Evolutionary conservation across 176 grass and related monocot genomes (phyloP).

Genomic region (Carex myosuroides): DNA sequence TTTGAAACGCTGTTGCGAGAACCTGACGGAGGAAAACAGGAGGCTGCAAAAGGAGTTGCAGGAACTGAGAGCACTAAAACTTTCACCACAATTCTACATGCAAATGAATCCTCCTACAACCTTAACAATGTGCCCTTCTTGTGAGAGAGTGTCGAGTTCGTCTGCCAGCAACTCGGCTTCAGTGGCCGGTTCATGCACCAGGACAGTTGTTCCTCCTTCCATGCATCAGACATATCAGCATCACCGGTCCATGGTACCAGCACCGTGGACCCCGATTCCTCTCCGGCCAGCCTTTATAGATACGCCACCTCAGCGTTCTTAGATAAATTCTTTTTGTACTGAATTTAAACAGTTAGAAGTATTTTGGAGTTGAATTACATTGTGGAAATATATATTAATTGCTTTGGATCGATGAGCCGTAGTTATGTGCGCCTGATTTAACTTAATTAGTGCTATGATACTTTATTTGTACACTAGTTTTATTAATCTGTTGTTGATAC

Average conservation of each 20-base stretch:
- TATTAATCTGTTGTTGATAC: neutral
- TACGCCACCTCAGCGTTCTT: slow-evolving; percentile 14
- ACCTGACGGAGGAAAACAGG: slow-evolving; percentile 84
- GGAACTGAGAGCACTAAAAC: slow-evolving; percentile 74
- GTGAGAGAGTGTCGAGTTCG: slow-evolving; percentile 52
- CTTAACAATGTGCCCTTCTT: slow-evolving; percentile 89
- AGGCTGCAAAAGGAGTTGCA: slow-evolving; percentile 80
- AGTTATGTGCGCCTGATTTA: neutral
- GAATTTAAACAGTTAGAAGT: neutral
- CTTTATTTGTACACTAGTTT: neutral
- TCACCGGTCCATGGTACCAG: slow-evolving; percentile 4
- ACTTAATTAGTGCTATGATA: slow-evolving; percentile 8
- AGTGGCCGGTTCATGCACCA: neutral
- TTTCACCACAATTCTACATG: slow-evolving; percentile 60
- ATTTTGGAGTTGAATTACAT: slow-evolving; percentile 5
- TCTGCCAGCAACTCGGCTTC: neutral
- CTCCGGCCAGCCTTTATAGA: slow-evolving; percentile 33
- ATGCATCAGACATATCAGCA: slow-evolving; percentile 14
- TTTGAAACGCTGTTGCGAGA: slow-evolving; percentile 87
- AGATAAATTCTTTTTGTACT: neutral
- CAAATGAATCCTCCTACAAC: slow-evolving; percentile 74
- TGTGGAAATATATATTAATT: slow-evolving; percentile 13
- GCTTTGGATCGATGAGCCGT: neutral
- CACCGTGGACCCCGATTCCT: slow-evolving; percentile 39
- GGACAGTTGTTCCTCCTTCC: neutral